Evolutionary conservation across 176 grass and related monocot species (phyloP).

Genomic region (Secale cereale): DNA sequence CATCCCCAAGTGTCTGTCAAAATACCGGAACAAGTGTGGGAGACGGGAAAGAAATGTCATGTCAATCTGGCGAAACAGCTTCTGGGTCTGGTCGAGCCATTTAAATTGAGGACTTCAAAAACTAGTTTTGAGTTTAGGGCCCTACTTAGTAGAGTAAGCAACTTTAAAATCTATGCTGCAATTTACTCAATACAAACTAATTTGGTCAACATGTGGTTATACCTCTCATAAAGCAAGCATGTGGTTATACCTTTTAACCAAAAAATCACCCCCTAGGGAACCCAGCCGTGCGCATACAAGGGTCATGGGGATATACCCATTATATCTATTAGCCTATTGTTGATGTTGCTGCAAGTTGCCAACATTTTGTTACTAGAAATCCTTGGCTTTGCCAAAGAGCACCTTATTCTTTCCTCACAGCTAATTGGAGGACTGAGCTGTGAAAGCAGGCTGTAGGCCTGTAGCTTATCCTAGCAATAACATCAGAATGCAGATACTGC

Average conservation of each 20-base stretch:
- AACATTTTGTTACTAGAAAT: not conserved
- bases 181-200: not conserved
- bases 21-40: not conserved
- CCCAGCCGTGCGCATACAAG: not conserved
- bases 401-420: slow-evolving; percentile 1
- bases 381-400: not conserved
- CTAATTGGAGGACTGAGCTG: slow-evolving; percentile 2
- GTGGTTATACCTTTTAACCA: not conserved
- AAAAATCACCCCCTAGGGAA: not conserved
- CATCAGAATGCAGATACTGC: not conserved
- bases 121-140: not conserved
- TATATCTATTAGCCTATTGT: not conserved
- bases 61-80: not conserved
- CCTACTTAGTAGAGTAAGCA: not conserved
- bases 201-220: not conserved
- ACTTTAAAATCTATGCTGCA: not conserved
- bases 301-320: not conserved
- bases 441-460: not conserved
- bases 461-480: not conserved
- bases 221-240: not conserved
- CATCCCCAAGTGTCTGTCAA: not conserved
- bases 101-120: not conserved
- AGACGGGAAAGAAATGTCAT: not conserved
- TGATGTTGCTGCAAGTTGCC: not conserved
- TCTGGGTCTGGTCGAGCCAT: not conserved